Conservation (phyloP, 2,329 filamentous ascomycete species). For the Stagonosporopsis chrysanthemi region DNA sequence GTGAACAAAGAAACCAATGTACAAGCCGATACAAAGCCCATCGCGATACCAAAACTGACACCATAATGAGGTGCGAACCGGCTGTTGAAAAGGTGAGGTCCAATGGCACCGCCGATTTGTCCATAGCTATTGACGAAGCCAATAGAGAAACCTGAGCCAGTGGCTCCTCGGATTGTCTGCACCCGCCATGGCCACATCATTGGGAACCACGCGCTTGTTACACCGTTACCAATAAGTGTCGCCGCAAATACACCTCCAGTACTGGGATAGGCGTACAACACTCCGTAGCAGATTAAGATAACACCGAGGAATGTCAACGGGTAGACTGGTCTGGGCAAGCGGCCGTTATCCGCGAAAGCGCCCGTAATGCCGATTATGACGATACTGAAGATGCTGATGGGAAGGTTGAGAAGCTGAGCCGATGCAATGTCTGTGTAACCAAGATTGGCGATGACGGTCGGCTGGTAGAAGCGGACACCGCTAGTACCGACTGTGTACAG, state of each 20-base stretch:
- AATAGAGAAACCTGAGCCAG: constrained; percentile 55
- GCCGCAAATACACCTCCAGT: constrained; percentile 55
- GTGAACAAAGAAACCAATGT: constrained; percentile 50
- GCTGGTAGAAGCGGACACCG: constrained; percentile 33
- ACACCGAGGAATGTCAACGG: constrained; percentile 54
- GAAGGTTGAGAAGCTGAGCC: constrained; percentile 22
- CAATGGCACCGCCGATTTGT: constrained; percentile 57
- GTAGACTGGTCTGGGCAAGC: constrained; percentile 52
- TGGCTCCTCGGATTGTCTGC: constrained; percentile 43
- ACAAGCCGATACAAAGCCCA: constrained; percentile 51
- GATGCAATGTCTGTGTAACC: constrained; percentile 25
- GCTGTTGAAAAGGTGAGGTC: constrained; percentile 55
- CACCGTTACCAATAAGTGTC: constrained; percentile 23
- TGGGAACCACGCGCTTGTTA: constrained; percentile 25
- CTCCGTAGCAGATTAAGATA: constrained; percentile 53
- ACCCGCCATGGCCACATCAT: constrained; percentile 53
- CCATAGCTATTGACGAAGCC: constrained; percentile 55
- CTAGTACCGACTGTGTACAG: constrained; percentile 43
- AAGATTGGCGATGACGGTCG: constrained; percentile 35
- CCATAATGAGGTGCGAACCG: constrained; percentile 54
- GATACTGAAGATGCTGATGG: constrained; percentile 42
- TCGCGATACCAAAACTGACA: constrained; percentile 48
- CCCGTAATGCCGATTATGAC: constrained; percentile 54
- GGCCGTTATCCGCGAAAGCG: constrained; percentile 36
- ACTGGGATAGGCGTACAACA: constrained; percentile 25